Conservation (phyloP, 495 filamentous ascomycete species). For the Penicillium roqueforti region DNA sequence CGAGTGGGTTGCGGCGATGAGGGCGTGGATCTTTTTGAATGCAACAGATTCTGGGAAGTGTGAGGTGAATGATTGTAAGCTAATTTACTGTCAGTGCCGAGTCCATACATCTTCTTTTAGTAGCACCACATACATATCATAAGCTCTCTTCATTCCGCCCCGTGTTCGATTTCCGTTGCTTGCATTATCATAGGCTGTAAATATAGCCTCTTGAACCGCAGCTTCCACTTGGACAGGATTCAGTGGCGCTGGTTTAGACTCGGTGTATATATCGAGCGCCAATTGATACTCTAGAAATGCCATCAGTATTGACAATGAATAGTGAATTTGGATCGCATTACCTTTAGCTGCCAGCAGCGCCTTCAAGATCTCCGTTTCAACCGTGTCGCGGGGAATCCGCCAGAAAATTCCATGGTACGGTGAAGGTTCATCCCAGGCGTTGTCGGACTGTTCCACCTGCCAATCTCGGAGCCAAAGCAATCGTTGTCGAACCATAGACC, state of each 20-base stretch:
- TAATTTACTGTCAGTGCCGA: constrained; percentile 27
- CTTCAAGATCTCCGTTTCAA: constrained; percentile 75
- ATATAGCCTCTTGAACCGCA: constrained; percentile 62
- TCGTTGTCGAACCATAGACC: constrained; percentile 61
- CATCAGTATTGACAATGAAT: constrained; percentile 12
- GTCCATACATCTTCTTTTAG: not conserved
- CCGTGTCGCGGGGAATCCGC: constrained; percentile 53
- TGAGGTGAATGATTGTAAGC: constrained; percentile 64
- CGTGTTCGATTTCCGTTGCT: constrained; percentile 82
- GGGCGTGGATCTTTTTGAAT: constrained; percentile 56
- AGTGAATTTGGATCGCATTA: constrained; percentile 31
- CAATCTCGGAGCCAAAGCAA: constrained; percentile 81
- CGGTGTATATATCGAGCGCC: constrained; percentile 64
- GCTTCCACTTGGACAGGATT: constrained; percentile 52
- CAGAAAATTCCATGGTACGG: constrained; percentile 64
- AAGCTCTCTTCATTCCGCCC: constrained; percentile 78
- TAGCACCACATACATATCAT: constrained; percentile 63
- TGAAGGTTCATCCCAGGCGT: constrained; percentile 19
- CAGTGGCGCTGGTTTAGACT: constrained; percentile 46
- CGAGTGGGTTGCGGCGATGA: constrained; percentile 81
- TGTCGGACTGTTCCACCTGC: constrained; percentile 50
- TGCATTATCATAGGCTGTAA: constrained; percentile 80
- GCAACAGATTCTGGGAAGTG: constrained; percentile 55
- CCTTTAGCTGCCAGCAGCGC: constrained; percentile 64
- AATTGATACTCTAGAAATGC: constrained; percentile 56